Evolutionary conservation across 2,329 filamentous ascomycete species (phyloP).

Genomic region (Akanthomyces lecanii): DNA sequence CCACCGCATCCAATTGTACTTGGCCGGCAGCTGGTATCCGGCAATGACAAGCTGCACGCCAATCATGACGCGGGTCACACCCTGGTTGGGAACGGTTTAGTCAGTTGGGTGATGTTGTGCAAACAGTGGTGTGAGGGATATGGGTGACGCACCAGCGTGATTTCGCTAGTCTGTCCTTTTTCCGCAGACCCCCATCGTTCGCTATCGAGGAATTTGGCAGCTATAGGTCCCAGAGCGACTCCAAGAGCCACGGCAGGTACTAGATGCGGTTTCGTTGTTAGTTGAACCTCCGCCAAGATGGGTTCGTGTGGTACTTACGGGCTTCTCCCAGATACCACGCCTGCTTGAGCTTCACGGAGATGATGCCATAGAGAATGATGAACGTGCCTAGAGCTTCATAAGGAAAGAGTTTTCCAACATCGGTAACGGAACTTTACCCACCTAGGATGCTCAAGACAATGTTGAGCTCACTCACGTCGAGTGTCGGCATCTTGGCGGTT

Average conservation of each 20-base stretch:
- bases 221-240: constrained; percentile 50
- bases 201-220: constrained; percentile 48
- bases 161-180: constrained; percentile 29
- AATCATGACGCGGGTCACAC: constrained; percentile 55
- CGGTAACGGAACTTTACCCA: constrained; percentile 23
- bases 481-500: constrained; percentile 20
- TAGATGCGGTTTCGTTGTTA: constrained; percentile 24
- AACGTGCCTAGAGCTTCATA: constrained; percentile 35
- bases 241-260: constrained; percentile 54
- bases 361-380: constrained; percentile 44
- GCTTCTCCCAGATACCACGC: constrained; percentile 53
- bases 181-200: constrained; percentile 36
- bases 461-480: constrained; percentile 50
- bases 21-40: constrained; percentile 57
- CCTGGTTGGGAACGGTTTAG: constrained; percentile 24
- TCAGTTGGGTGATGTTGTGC: neutral
- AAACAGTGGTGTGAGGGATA: neutral
- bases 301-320: constrained; percentile 33
- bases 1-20: constrained; percentile 46
- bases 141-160: constrained; percentile 34
- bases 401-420: neutral
- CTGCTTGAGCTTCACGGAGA: constrained; percentile 50
- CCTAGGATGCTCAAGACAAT: constrained; percentile 45
- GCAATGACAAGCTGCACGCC: constrained; percentile 60
- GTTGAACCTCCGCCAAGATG: neutral